phyloP scores from a whole-genome alignment of 352 stramenopile genomes.

The Pythium rhizo-oryzae region DNA sequence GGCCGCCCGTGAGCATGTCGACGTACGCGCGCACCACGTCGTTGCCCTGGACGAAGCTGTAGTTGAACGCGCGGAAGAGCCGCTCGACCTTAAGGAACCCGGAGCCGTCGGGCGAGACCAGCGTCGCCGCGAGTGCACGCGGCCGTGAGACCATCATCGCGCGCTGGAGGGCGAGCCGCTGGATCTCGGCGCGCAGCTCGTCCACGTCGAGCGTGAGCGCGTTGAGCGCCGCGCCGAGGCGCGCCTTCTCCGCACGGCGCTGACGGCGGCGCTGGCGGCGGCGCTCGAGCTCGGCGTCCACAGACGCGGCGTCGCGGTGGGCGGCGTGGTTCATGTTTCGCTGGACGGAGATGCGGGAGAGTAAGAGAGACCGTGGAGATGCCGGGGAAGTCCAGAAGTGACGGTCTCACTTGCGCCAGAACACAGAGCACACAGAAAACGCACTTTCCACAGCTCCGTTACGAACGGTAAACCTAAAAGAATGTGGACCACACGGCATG shows the following conservation, averaged over 20 bases:
- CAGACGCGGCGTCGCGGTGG: too few species aligned
- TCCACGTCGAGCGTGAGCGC: slow-evolving; percentile 1
- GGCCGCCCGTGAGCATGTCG: background rate
- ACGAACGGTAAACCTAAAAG: too few species aligned
- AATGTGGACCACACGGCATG: too few species aligned
- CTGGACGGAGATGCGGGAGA: too few species aligned
- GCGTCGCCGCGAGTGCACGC: background rate
- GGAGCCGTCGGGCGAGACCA: background rate
- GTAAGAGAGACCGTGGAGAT: too few species aligned
- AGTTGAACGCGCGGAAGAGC: slow-evolving; percentile 15
- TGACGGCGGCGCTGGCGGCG: background rate
- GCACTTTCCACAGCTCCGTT: too few species aligned
- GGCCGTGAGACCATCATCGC: background rate
- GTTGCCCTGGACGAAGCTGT: background rate
- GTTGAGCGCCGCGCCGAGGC: background rate
- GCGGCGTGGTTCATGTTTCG: too few species aligned
- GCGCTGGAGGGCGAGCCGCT: background rate
- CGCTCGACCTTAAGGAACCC: background rate
- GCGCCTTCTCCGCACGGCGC: too few species aligned
- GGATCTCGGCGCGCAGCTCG: background rate
- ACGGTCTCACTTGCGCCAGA: too few species aligned
- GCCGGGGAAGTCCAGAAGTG: too few species aligned
- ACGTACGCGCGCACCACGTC: background rate
- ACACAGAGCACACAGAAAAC: too few species aligned
- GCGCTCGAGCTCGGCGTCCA: too few species aligned